A percentile compares a stretch with the other conserved stretches of the same genome.
Conservation (phyloP, 2,329 filamentous ascomycete species). For the Fusarium sp. region DNA sequence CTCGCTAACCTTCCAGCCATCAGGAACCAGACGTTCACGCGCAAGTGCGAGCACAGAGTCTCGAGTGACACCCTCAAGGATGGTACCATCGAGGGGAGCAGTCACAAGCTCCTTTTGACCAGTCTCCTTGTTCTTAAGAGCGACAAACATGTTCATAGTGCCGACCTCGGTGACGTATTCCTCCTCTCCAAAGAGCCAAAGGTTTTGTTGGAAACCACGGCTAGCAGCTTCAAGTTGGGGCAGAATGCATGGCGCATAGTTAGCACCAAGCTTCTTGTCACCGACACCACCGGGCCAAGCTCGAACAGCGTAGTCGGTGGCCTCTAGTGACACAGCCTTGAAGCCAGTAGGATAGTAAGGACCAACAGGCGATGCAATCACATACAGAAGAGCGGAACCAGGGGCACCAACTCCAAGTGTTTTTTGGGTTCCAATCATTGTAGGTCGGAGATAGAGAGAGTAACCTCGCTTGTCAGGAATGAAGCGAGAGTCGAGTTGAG, state of each 20-base stretch:
- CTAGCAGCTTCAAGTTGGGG: slow-evolving; percentile 92
- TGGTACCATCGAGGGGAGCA: slow-evolving; percentile 96
- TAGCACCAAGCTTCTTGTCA: slow-evolving; percentile 98
- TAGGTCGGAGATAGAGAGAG: slow-evolving; percentile 94
- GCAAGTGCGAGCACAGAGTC: slow-evolving; percentile 92
- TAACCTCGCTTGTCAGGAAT: slow-evolving; percentile 90
- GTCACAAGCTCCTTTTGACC: slow-evolving; percentile 93
- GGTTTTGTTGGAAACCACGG: slow-evolving; percentile 96
- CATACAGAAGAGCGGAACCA: slow-evolving; percentile 89
- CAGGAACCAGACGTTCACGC: slow-evolving; percentile 81
- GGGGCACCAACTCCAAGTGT: slow-evolving; percentile 95
- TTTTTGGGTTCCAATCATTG: slow-evolving; percentile 96
- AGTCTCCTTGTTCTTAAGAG: slow-evolving; percentile 85
- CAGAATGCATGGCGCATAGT: slow-evolving; percentile 99
- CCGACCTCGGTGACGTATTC: slow-evolving; percentile 97
- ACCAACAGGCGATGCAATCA: slow-evolving; percentile 96
- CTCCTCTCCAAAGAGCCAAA: slow-evolving; percentile 97
- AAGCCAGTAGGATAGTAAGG: slow-evolving; percentile 99
- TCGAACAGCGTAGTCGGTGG: slow-evolving; percentile 94
- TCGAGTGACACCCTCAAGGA: slow-evolving; percentile 92
- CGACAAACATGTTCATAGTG: slow-evolving; percentile 98
- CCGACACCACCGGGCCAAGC: slow-evolving; percentile 98
- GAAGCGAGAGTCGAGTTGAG: slow-evolving; percentile 86
- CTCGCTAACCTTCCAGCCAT: slow-evolving; percentile 91
- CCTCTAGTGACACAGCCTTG: slow-evolving; percentile 95